phyloP scores from a whole-genome alignment of 2,329 filamentous ascomycete genomes.

The Lasiodiplodia gonubiensis region DNA sequence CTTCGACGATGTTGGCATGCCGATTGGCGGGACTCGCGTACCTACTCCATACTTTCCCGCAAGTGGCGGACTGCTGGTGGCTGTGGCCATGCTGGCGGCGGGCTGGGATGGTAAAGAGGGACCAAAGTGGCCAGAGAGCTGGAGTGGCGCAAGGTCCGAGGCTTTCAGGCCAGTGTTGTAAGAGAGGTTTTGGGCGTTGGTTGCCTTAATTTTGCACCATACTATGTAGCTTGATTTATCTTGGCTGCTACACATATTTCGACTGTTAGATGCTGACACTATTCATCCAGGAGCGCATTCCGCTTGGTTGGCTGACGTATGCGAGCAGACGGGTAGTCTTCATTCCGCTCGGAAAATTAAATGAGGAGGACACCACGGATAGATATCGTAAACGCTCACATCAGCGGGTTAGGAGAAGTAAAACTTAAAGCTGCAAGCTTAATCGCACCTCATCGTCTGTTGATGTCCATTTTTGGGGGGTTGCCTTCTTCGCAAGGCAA shows the following conservation, averaged over 20 bases:
- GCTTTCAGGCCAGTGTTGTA: slow-evolving; percentile 50
- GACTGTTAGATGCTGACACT: not conserved
- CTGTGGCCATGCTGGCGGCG: slow-evolving; percentile 63
- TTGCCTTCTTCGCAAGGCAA: not conserved
- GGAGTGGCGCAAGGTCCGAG: slow-evolving; percentile 54
- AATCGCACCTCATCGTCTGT: not conserved
- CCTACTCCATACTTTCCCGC: slow-evolving; percentile 65
- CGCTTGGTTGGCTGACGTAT: not conserved
- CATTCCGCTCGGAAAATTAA: slow-evolving; percentile 10
- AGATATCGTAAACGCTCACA: slow-evolving; percentile 2
- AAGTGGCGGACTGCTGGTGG: slow-evolving; percentile 56
- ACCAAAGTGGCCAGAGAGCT: slow-evolving; percentile 54
- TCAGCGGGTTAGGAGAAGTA: not conserved
- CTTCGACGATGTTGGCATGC: slow-evolving; percentile 64
- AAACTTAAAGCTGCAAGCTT: slow-evolving; percentile 2
- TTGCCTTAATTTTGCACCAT: slow-evolving; percentile 11
- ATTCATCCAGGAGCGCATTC: not conserved
- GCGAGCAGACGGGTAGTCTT: not conserved
- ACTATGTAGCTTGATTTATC: not conserved
- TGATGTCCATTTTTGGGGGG: slow-evolving; percentile 5
- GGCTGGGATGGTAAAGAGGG: slow-evolving; percentile 60
- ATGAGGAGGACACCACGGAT: slow-evolving; percentile 7
- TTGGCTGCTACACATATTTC: not conserved
- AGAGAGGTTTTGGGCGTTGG: not conserved
- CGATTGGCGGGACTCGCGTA: slow-evolving; percentile 58